Evolutionary conservation across 2,329 filamentous ascomycete species (phyloP), one percentile per base, ranked within the genome.

Genomic region (Botryotinia narcissicola): DNA sequence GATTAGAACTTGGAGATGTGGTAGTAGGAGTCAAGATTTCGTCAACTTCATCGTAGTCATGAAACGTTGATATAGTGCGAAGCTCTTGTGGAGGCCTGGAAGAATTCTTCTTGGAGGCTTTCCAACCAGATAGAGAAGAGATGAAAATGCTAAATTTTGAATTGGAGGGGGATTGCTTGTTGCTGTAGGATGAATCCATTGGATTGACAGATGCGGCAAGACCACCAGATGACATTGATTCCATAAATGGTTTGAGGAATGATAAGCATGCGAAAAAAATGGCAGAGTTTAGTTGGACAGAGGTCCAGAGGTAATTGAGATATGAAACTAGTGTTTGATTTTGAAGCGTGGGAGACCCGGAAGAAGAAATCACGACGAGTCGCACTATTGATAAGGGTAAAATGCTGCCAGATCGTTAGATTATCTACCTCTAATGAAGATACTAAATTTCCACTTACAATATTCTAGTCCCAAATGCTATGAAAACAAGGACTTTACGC

Each of bases 351-450:
- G 71, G 72, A 10, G 62, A 68, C 37, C 57, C 66, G 3, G 69
- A 71, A 16, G 60, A 71, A 61, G 74, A 74, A 61, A 78, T 64
- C 18, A 73, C 71, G 37, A 74, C 67, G 20, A 76, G 64, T 67
- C 77, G 75, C 22, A 74, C 67, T 51, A 75, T 74, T 48, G 76
- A 76, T 42, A 83, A 78, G 37, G 82, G 77, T 64, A 84, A 80
- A 8, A 83, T 76, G 6, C 83, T 84, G 62, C n/a, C 44, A 48
- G 71, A n/a, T 62, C 14, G 35, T 76, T 67, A 64, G 29, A 63
- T 37, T 37, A 48, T 48, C 12, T 20, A 37, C 14, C 20, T 40
- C 18, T 16, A 14, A 25, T 29, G 9, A 20, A 22, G 16, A n/a
- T 25, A 40, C 0, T 42, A 20, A 3, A 62, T 20, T 7, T 69